Percentiles rank a stretch among this genome's conserved stretches.
Conservation (phyloP, 352 stramenopile genomes). For the Thalassiosira oceanica region DNA sequence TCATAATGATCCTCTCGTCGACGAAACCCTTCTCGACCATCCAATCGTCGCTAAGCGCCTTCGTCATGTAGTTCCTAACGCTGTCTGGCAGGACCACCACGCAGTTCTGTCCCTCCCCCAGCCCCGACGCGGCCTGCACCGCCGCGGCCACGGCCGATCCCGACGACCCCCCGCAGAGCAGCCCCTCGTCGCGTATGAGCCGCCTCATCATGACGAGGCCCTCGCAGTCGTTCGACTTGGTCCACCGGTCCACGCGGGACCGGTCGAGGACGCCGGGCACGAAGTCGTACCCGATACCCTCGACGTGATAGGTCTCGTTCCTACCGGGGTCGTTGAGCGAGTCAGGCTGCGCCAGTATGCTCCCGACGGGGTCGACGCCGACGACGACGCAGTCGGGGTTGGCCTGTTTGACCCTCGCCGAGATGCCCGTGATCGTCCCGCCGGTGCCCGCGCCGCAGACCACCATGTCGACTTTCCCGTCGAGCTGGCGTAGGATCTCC, state of each 20-base stretch:
- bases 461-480: conserved; percentile 92
- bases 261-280: conserved; percentile 93
- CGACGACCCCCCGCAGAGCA: conserved; percentile 92
- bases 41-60: conserved; percentile 95
- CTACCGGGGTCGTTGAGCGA: conserved; percentile 90
- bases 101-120: conserved; percentile 88
- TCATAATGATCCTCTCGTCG: conserved; percentile 73
- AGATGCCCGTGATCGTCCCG: conserved; percentile 86
- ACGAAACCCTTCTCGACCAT: conserved; percentile 83
- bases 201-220: conserved; percentile 90
- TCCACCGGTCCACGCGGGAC: conserved; percentile 90
- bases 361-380: conserved; percentile 82
- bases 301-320: conserved; percentile 90
- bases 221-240: conserved; percentile 92
- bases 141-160: conserved; percentile 87
- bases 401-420: conserved; percentile 90
- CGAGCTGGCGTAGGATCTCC: conserved; percentile 91
- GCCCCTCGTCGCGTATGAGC: conserved; percentile 92
- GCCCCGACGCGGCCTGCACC: conserved; percentile 84
- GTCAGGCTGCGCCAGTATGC: conserved; percentile 90
- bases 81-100: conserved; percentile 94
- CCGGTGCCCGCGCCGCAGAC: conserved; percentile 93
- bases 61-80: conserved; percentile 98
- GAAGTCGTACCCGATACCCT: conserved; percentile 97
- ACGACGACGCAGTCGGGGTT: conserved; percentile 80